phyloP scores from a whole-genome alignment of 768 basidiomycete genomes.

The Gloeostereum incarnatum region DNA sequence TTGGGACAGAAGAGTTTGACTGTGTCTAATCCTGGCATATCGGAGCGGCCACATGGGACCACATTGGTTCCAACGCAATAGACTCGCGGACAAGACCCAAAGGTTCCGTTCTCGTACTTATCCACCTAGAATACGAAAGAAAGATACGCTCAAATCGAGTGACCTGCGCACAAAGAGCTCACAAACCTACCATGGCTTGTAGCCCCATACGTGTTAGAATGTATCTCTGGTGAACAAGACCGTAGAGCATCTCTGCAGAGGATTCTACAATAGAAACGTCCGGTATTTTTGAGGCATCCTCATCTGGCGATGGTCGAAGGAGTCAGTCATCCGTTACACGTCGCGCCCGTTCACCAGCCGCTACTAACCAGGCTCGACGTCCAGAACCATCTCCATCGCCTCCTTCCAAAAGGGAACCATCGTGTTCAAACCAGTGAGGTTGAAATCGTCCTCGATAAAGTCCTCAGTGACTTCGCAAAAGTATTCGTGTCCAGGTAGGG shows the following conservation, averaged over 20 bases:
- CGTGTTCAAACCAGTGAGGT: slow-evolving; percentile 89
- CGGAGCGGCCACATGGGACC: slow-evolving; percentile 91
- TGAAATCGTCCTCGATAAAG: slow-evolving; percentile 99
- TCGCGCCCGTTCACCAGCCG: slow-evolving; percentile 5
- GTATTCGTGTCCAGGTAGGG: slow-evolving; percentile 92
- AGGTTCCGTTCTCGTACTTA: slow-evolving; percentile 88
- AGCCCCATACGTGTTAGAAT: slow-evolving; percentile 92
- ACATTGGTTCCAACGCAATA: slow-evolving; percentile 86
- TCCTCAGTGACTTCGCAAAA: slow-evolving; percentile 98
- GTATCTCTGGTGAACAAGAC: slow-evolving; percentile 95
- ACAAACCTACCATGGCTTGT: slow-evolving; percentile 81
- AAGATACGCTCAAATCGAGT: too few species aligned
- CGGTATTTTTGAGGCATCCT: slow-evolving; percentile 92
- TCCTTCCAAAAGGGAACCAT: slow-evolving; percentile 99
- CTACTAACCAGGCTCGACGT: slow-evolving; percentile 91
- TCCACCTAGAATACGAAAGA: slow-evolving; percentile 52
- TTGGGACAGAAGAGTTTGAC: slow-evolving; percentile 98
- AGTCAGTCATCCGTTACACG: slow-evolving; percentile 12
- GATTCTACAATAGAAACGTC: slow-evolving; percentile 98
- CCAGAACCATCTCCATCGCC: slow-evolving; percentile 99
- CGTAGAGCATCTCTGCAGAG: slow-evolving; percentile 94
- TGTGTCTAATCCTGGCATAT: slow-evolving; percentile 93
- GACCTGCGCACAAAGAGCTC: too few species aligned
- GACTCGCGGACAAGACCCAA: slow-evolving; percentile 93
- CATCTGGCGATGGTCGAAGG: slow-evolving; percentile 55